Percentiles rank a stretch among this genome's conserved stretches.
Evolutionary conservation across 2,329 filamentous ascomycete species (phyloP).

Genomic region (Aplosporella prunicola): DNA sequence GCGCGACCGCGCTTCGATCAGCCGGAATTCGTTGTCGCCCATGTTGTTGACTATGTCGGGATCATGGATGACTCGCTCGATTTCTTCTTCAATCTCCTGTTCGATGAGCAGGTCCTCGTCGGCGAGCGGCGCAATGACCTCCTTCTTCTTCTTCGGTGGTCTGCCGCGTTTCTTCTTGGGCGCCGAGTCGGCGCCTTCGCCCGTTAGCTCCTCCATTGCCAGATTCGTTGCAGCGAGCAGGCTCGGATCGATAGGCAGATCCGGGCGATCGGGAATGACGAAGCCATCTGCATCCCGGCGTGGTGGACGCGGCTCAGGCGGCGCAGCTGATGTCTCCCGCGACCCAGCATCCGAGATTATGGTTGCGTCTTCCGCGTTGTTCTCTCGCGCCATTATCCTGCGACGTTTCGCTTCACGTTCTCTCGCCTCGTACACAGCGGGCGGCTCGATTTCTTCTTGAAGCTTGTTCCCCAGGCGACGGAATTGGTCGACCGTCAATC

Average conservation of each 20-base stretch:
- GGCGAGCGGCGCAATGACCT: constrained; percentile 23
- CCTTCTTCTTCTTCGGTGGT: constrained; percentile 25
- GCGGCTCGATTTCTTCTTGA: constrained; percentile 58
- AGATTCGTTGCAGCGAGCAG: constrained; percentile 10
- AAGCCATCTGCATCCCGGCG: constrained; percentile 35
- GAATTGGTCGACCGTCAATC: constrained; percentile 81
- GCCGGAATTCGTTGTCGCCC: constrained; percentile 20
- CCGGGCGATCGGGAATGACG: constrained; percentile 25
- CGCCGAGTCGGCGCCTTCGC: constrained; percentile 16
- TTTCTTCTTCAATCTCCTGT: constrained; percentile 37
- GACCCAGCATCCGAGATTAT: not conserved
- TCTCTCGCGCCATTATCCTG: constrained; percentile 18
- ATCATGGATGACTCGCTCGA: constrained; percentile 24
- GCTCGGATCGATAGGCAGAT: constrained; percentile 16
- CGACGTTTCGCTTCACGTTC: constrained; percentile 34
- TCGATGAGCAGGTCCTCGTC: constrained; percentile 40
- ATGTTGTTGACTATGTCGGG: constrained; percentile 23
- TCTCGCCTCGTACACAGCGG: constrained; percentile 63
- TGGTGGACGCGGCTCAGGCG: constrained; percentile 7
- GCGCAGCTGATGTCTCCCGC: constrained; percentile 5
- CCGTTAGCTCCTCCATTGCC: constrained; percentile 10
- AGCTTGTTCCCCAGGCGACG: constrained; percentile 56
- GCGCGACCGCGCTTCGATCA: constrained; percentile 21
- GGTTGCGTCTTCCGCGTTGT: constrained; percentile 12
- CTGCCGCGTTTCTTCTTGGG: constrained; percentile 28